Conservation (phyloP, 1,284 basidiomycete genomes). For the Ustilago hordei region DNA sequence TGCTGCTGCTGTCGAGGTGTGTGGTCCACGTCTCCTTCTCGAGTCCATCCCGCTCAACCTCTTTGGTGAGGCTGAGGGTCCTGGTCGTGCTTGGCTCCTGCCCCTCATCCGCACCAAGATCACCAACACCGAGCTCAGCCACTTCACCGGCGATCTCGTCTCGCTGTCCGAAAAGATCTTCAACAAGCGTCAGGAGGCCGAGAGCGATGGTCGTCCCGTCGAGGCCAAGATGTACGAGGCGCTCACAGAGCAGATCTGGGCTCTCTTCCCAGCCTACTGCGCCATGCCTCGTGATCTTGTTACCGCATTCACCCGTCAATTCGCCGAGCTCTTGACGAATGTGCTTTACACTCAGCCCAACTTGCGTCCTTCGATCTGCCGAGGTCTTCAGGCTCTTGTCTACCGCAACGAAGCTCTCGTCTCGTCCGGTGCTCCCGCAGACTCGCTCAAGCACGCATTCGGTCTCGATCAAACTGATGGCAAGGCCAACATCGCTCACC, state of each 20-base stretch:
- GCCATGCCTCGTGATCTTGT: conserved; percentile 86
- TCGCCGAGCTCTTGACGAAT: conserved; percentile 81
- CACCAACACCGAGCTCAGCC: conserved; percentile 83
- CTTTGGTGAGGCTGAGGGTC: conserved; percentile 70
- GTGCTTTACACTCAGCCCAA: conserved; percentile 88
- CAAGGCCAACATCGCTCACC: conserved; percentile 78
- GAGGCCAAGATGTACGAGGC: conserved; percentile 96
- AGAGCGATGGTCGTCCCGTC: conserved; percentile 77
- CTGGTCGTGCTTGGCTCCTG: conserved; percentile 87
- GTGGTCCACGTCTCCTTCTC: conserved; percentile 86
- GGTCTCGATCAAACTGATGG: conserved; percentile 76
- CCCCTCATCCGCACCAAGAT: conserved; percentile 83
- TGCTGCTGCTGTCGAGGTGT: conserved; percentile 82
- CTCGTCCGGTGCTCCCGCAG: conserved; percentile 71
- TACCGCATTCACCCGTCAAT: conserved; percentile 52
- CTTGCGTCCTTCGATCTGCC: conserved; percentile 84
- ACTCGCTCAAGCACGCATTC: conserved; percentile 73
- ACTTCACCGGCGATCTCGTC: conserved; percentile 91
- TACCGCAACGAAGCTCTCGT: conserved; percentile 77
- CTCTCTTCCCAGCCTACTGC: conserved; percentile 75
- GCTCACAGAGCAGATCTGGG: conserved; percentile 91
- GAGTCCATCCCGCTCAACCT: conserved; percentile 85
- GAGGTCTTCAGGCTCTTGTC: conserved; percentile 83
- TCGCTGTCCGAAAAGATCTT: conserved; percentile 95
- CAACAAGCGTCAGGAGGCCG: conserved; percentile 74